phyloP scores from a whole-genome alignment of 208 protist genomes.

The Acanthamoeba culbertsoni region DNA sequence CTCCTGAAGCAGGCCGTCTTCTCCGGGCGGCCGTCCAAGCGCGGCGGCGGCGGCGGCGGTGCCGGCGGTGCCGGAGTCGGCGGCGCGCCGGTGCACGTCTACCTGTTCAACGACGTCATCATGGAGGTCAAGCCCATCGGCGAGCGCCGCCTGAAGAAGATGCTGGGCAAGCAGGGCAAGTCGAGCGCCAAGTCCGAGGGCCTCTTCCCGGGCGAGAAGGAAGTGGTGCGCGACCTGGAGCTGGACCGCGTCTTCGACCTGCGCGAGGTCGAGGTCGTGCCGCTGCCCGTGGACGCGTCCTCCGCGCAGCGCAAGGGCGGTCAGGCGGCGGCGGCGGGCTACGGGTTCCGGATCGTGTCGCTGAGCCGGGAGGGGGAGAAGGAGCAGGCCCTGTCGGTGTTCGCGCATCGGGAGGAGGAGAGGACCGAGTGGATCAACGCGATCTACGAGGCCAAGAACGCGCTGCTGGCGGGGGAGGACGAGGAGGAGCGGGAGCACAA shows the following conservation, averaged over 20 bases:
- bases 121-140: conserved; percentile 27
- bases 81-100: neutral
- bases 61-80: too few relatives aligned
- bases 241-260: conserved; percentile 42
- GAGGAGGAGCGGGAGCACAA: conserved; percentile 30
- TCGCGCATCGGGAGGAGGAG: conserved; percentile 2
- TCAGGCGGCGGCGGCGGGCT: neutral
- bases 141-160: conserved; percentile 25
- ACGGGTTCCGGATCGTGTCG: neutral
- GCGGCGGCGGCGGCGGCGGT: neutral
- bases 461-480: neutral
- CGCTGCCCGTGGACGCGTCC: neutral
- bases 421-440: conserved; percentile 50
- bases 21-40: too few relatives aligned
- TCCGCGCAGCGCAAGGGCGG: neutral
- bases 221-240: neutral
- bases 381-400: conserved; percentile 14
- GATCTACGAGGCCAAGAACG: conserved; percentile 48
- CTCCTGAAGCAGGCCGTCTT: conserved; percentile 22
- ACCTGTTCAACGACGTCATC: conserved; percentile 39
- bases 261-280: conserved; percentile 27
- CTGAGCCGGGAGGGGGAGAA: neutral
- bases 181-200: neutral
- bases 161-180: neutral
- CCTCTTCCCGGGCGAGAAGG: neutral